Conservation (phyloP, 83 land plant species). For the Isoetes engelmannii region DNA sequence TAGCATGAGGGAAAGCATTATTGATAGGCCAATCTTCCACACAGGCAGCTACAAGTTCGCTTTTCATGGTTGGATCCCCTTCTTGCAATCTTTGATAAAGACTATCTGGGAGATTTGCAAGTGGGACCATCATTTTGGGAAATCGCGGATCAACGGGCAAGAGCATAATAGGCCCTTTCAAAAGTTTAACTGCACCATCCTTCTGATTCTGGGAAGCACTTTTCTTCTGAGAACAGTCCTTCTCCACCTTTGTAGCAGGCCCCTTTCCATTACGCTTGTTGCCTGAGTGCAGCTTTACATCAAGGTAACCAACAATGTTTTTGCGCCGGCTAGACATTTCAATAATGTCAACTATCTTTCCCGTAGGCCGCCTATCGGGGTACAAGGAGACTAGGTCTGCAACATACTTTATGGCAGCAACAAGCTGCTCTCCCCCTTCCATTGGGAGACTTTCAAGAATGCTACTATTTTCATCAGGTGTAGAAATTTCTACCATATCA, state of each 20-base stretch:
- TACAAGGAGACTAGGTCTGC: conserved; percentile 30
- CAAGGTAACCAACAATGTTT: conserved; percentile 68
- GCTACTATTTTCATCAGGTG: background rate
- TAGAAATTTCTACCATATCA: background rate
- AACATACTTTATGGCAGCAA: conserved; percentile 32
- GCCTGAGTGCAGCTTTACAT: conserved; percentile 41
- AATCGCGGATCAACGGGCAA: conserved; percentile 58
- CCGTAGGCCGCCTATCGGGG: conserved; percentile 83
- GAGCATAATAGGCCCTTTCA: conserved; percentile 33
- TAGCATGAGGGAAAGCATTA: conserved; percentile 50
- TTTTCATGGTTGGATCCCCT: conserved; percentile 55
- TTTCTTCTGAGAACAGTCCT: conserved; percentile 18
- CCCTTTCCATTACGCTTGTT: conserved; percentile 11
- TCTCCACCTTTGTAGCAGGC: background rate
- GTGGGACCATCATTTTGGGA: conserved; percentile 64
- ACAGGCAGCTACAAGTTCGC: conserved; percentile 67
- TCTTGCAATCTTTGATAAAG: conserved; percentile 32
- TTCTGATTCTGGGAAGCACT: background rate
- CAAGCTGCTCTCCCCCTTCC: background rate
- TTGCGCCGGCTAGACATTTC: conserved; percentile 62
- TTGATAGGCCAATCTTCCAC: conserved; percentile 61
- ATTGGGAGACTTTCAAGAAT: background rate
- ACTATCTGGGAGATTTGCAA: conserved; percentile 42
- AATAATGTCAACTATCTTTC: conserved; percentile 60
- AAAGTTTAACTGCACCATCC: background rate